phyloP scores from a whole-genome alignment of 2,329 filamentous ascomycete species.

The Fusarium coffeatum region DNA sequence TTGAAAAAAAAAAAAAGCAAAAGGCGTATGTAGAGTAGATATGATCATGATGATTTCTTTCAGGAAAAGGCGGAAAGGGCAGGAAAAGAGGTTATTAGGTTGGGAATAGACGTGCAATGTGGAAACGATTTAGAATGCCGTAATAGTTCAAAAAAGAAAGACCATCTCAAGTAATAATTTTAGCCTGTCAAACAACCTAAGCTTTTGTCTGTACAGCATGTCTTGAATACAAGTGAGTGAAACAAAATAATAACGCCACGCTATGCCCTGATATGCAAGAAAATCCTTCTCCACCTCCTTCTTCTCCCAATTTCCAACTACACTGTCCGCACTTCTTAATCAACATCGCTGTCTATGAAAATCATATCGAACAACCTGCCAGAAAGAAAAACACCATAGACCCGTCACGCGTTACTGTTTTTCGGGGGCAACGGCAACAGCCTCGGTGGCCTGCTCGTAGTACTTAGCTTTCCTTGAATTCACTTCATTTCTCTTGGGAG shows the following conservation, averaged over 20 bases:
- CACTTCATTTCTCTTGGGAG: slow-evolving; percentile 56
- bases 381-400: slow-evolving; percentile 4
- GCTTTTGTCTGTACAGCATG: slow-evolving; percentile 40
- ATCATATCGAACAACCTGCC: background rate
- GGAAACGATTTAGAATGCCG: background rate
- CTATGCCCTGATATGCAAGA: slow-evolving; percentile 48
- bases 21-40: slow-evolving; percentile 25
- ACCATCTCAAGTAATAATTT: slow-evolving; percentile 29
- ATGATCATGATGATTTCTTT: slow-evolving; percentile 17
- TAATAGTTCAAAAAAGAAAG: background rate
- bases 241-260: slow-evolving; percentile 49
- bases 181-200: slow-evolving; percentile 32
- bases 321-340: background rate
- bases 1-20: slow-evolving; percentile 12
- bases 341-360: slow-evolving; percentile 13
- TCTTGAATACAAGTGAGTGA: slow-evolving; percentile 38
- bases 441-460: slow-evolving; percentile 34
- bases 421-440: slow-evolving; percentile 23
- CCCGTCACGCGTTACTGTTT: slow-evolving; percentile 33
- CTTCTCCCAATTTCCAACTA: background rate
- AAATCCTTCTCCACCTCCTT: slow-evolving; percentile 1
- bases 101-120: slow-evolving; percentile 27
- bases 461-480: slow-evolving; percentile 51
- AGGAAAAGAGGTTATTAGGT: slow-evolving; percentile 8
- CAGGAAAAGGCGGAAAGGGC: slow-evolving; percentile 1